Percentiles rank a stretch among this genome's conserved stretches.
Evolutionary conservation across 2,329 filamentous ascomycete species (phyloP).

Genomic region (Chaetomium olivaceum): DNA sequence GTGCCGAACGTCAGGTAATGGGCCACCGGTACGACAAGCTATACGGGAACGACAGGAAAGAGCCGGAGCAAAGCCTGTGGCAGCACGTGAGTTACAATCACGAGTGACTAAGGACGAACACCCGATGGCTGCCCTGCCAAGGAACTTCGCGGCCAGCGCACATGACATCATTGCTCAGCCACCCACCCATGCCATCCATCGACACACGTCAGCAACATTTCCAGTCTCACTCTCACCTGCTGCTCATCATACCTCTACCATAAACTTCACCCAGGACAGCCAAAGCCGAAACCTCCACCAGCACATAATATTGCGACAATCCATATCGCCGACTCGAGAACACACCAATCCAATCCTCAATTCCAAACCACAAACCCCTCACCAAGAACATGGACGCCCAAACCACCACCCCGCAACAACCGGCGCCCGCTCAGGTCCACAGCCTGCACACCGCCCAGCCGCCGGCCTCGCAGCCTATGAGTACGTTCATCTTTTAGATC

Average conservation of each 20-base stretch:
- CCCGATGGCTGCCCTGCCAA: background rate
- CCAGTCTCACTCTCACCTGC: background rate
- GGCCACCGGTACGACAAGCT: background rate
- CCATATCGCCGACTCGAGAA: background rate
- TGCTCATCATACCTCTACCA: too few relatives aligned
- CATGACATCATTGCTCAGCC: slow-evolving; percentile 5
- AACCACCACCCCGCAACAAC: slow-evolving; percentile 13
- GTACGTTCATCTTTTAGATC: too few relatives aligned
- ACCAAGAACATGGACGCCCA: background rate
- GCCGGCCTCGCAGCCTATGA: slow-evolving; percentile 26
- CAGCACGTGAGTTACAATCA: background rate
- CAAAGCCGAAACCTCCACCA: background rate
- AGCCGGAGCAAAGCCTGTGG: slow-evolving; percentile 6
- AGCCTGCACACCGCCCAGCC: slow-evolving; percentile 26
- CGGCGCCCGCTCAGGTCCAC: slow-evolving; percentile 21
- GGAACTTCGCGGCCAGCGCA: background rate
- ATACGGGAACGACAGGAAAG: background rate
- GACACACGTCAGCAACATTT: background rate
- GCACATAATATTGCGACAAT: background rate
- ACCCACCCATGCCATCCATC: background rate
- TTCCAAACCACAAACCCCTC: background rate
- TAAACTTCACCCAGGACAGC: background rate
- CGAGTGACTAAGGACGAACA: background rate
- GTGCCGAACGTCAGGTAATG: background rate
- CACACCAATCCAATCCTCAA: background rate